A percentile compares a stretch with the other conserved stretches of the same genome.
Evolutionary conservation across 345 rosid genomes (phyloP).

Genomic region (Linum tenue): DNA sequence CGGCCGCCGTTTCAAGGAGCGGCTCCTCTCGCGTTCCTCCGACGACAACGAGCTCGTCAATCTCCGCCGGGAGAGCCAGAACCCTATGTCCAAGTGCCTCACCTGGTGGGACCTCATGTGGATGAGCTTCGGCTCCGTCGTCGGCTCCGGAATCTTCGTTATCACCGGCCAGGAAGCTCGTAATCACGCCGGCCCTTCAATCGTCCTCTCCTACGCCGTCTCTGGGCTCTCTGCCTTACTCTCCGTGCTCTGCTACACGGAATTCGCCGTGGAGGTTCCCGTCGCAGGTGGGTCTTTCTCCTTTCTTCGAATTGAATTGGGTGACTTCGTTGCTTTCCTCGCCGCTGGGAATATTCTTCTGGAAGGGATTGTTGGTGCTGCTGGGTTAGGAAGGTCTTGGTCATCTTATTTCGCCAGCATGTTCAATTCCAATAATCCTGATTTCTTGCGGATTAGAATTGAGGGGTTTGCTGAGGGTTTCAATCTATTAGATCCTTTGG

Average conservation of each 20-base stretch:
- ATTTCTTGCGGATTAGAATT: slow-evolving; percentile 47
- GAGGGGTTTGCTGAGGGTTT: slow-evolving; percentile 58
- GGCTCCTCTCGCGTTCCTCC: slow-evolving; percentile 65
- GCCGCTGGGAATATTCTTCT: slow-evolving; percentile 82
- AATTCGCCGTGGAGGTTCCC: slow-evolving; percentile 76
- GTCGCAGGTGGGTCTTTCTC: slow-evolving; percentile 92
- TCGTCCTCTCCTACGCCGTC: slow-evolving; percentile 61
- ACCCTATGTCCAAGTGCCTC: slow-evolving; percentile 70
- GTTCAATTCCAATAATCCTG: slow-evolving; percentile 44
- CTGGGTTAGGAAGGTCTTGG: slow-evolving; percentile 84
- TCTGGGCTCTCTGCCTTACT: slow-evolving; percentile 78
- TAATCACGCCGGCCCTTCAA: slow-evolving; percentile 59
- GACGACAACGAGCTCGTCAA: slow-evolving; percentile 59
- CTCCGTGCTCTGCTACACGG: slow-evolving; percentile 80
- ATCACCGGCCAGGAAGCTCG: slow-evolving; percentile 85
- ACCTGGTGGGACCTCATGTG: slow-evolving; percentile 97
- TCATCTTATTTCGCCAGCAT: slow-evolving; percentile 80
- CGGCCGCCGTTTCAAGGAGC: slow-evolving; percentile 63
- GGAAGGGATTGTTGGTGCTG: slow-evolving; percentile 80
- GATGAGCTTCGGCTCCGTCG: slow-evolving; percentile 86
- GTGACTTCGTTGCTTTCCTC: slow-evolving; percentile 74
- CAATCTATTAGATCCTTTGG: slow-evolving; percentile 72
- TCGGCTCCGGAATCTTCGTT: slow-evolving; percentile 90
- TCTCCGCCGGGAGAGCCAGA: slow-evolving; percentile 55
- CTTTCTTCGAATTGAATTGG: slow-evolving; percentile 68